These are phyloP conservation scores for Solanum hybrid DNA, from an alignment of 305 asterid species.

Conservation along the genomic window DNA sequence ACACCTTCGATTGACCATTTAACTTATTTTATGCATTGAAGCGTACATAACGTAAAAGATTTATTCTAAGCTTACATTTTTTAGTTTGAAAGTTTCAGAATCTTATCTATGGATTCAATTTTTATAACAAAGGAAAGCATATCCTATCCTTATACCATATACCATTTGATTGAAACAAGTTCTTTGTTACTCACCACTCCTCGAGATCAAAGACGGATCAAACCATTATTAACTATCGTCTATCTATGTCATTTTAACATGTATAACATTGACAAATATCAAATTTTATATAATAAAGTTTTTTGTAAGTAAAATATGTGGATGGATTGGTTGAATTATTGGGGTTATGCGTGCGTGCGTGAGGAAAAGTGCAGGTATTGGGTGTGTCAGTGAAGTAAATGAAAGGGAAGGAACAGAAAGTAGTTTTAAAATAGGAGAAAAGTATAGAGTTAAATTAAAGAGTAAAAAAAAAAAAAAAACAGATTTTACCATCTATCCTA, in stretches of 20 bases:
- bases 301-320: neutral
- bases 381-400: constrained; percentile 66
- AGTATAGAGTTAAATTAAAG: neutral
- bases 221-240: neutral
- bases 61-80: no score
- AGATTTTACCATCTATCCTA: constrained; percentile 52
- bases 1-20: neutral
- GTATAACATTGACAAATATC: neutral
- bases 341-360: constrained; percentile 81
- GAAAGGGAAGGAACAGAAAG: constrained; percentile 66
- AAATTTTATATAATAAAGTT: no score
- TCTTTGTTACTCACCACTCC: neutral
- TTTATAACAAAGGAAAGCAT: neutral
- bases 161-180: neutral
- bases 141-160: neutral
- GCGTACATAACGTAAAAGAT: neutral
- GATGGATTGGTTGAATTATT: neutral
- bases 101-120: neutral
- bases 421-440: constrained; percentile 15
- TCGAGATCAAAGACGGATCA: rapidly evolving
- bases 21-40: neutral
- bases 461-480: neutral
- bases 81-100: no score
- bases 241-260: neutral
- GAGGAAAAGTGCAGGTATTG: constrained; percentile 77